These are phyloP conservation scores for Nicotiana sylvestris DNA, from an alignment of 257 asterid genomes.

Conservation along the genomic window DNA sequence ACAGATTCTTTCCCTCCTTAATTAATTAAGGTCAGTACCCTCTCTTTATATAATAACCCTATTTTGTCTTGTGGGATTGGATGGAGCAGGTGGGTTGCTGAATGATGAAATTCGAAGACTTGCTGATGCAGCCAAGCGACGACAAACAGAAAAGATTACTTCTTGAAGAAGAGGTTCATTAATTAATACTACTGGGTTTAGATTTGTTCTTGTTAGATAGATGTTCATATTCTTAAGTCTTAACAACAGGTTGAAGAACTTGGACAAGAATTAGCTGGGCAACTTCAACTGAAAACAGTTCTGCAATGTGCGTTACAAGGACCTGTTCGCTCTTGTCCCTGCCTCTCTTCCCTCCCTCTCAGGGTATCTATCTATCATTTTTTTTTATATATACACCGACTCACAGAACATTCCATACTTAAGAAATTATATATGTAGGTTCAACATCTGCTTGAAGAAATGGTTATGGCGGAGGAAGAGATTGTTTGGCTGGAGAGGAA, in stretches of 20 bases:
- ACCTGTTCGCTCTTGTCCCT: constrained; percentile 58
- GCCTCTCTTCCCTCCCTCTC: constrained; percentile 54
- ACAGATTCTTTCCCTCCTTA: not conserved
- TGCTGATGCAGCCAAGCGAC: constrained; percentile 70
- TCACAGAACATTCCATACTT: too few relatives aligned
- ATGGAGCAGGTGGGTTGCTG: not conserved
- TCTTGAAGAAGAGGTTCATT: constrained; percentile 55
- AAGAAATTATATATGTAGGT: constrained; percentile 31
- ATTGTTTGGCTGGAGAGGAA: constrained; percentile 65
- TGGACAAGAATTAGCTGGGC: constrained; percentile 61
- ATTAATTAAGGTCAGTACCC: too few relatives aligned
- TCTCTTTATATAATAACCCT: too few relatives aligned
- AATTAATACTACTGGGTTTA: not conserved
- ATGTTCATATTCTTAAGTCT: too few relatives aligned
- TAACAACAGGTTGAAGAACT: constrained; percentile 50
- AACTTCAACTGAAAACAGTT: constrained; percentile 59
- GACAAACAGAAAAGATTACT: constrained; percentile 38
- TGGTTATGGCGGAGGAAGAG: constrained; percentile 65
- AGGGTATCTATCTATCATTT: constrained; percentile 16
- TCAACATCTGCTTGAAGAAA: constrained; percentile 69
- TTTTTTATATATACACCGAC: too few relatives aligned
- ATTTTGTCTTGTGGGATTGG: too few relatives aligned
- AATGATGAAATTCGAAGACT: constrained; percentile 84
- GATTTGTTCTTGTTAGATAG: not conserved
- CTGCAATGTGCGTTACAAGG: constrained; percentile 75